Evolutionary conservation across 2,329 filamentous ascomycete genomes (phyloP).

Genomic region (Lasiodiplodia sp.): DNA sequence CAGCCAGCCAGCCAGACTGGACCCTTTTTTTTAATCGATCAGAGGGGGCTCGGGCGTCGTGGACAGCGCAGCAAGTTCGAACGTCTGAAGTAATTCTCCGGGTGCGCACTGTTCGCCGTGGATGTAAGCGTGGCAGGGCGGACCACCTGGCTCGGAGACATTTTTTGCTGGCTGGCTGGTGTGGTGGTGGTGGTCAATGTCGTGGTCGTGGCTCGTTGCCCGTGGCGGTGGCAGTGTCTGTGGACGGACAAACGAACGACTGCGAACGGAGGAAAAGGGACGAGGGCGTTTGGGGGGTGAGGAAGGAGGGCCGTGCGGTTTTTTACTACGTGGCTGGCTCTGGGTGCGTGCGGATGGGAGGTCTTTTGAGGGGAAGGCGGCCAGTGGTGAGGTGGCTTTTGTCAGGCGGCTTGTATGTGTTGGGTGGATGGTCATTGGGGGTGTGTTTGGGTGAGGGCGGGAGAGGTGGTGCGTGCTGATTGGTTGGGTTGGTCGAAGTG

Average conservation of each 20-base stretch:
- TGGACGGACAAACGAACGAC: no score
- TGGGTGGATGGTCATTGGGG: neutral
- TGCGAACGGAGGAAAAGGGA: no score
- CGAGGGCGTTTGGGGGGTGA: no score
- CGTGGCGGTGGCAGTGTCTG: no score
- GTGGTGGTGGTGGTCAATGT: neutral
- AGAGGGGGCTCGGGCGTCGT: no score
- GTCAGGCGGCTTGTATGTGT: neutral
- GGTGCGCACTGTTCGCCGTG: neutral
- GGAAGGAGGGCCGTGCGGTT: neutral
- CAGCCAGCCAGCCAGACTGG: no score
- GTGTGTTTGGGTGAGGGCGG: neutral
- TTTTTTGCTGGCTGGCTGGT: neutral
- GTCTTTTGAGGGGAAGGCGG: neutral
- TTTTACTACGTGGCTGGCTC: neutral
- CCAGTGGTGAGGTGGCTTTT: neutral
- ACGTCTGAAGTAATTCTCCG: slow-evolving; percentile 25
- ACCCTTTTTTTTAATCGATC: neutral
- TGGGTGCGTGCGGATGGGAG: neutral
- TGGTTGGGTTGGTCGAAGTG: neutral
- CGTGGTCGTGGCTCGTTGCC: no score
- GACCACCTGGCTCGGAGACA: no score
- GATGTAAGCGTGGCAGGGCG: neutral
- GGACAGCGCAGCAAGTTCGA: neutral
- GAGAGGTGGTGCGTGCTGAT: neutral